phyloP scores from a whole-genome alignment of 495 filamentous ascomycete genomes.

The Ramalina peruviana region DNA sequence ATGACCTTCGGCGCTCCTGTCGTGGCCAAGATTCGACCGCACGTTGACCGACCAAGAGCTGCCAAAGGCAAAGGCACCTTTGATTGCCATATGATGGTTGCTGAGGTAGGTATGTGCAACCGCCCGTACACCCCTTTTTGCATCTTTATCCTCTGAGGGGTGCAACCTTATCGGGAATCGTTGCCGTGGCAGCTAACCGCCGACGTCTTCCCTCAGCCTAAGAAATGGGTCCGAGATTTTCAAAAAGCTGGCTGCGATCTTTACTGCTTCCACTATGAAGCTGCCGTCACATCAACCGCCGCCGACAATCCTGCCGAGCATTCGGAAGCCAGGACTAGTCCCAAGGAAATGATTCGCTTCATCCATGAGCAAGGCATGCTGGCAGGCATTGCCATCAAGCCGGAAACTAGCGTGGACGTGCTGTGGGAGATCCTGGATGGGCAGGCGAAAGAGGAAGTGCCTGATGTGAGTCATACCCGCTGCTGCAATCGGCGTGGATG shows the following conservation, averaged over 20 bases:
- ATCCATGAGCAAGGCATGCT: constrained; percentile 83
- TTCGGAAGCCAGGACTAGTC: constrained; percentile 53
- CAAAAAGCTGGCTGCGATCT: constrained; percentile 87
- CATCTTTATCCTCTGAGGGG: background rate
- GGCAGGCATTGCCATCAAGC: constrained; percentile 92
- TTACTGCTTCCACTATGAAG: constrained; percentile 99
- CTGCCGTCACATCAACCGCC: constrained; percentile 70
- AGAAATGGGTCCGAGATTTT: constrained; percentile 96
- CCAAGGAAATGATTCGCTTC: constrained; percentile 71
- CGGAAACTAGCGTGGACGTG: constrained; percentile 76
- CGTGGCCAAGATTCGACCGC: constrained; percentile 77
- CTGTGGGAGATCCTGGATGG: constrained; percentile 78
- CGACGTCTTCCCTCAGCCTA: constrained; percentile 45
- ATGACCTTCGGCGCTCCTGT: constrained; percentile 93
- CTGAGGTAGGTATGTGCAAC: constrained; percentile 49
- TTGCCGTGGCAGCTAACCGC: background rate
- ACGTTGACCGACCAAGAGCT: constrained; percentile 51
- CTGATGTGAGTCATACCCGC: constrained; percentile 56
- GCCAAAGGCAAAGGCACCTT: constrained; percentile 72
- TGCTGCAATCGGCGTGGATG: constrained; percentile 3
- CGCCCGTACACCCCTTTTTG: background rate
- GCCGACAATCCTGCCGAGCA: constrained; percentile 61
- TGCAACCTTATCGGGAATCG: background rate
- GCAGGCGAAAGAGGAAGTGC: constrained; percentile 54
- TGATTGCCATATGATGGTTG: constrained; percentile 99